These are phyloP conservation scores for Boletellus emodensis DNA, from an alignment of 768 basidiomycete genomes.

Conservation along the genomic window DNA sequence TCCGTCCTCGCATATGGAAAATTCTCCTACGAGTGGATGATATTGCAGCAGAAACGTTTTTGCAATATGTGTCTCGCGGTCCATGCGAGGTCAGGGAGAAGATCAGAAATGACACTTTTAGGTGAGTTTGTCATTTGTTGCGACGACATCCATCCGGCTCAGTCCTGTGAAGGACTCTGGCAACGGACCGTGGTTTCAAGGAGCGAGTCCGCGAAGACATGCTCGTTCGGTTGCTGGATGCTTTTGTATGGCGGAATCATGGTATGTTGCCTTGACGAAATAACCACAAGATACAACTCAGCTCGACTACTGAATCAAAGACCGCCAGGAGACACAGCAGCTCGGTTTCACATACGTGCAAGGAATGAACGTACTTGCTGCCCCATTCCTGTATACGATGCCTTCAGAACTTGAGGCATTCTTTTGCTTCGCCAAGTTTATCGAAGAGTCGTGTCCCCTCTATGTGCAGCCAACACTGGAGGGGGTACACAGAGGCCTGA, in stretches of 20 bases:
- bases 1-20: constrained; percentile 94
- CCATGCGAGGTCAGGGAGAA: constrained; percentile 88
- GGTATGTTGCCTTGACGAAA: constrained; percentile 42
- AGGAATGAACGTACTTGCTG: constrained; percentile 98
- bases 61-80: constrained; percentile 75
- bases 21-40: constrained; percentile 81
- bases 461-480: constrained; percentile 96
- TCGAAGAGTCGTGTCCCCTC: constrained; percentile 91
- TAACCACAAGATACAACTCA: background rate
- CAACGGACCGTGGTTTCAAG: constrained; percentile 97
- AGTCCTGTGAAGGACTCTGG: constrained; percentile 59
- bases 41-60: constrained; percentile 69
- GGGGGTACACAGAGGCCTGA: constrained; percentile 92
- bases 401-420: constrained; percentile 98
- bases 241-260: constrained; percentile 94
- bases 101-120: constrained; percentile 95
- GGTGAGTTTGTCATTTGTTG: constrained; percentile 41
- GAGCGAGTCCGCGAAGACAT: constrained; percentile 95
- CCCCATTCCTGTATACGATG: constrained; percentile 96
- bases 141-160: background rate
- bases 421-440: constrained; percentile 93
- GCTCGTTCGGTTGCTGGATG: constrained; percentile 93
- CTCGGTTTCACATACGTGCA: constrained; percentile 95
- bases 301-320: constrained; percentile 33
- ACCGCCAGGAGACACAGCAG: constrained; percentile 72